phyloP scores from a whole-genome alignment of 129 eudicot species.

The Daucus carota region DH1_v3.0 NC_030385.2:8016501-8017000 shows the following conservation, averaged over 20 bases:
- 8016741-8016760: slow-evolving; percentile 15
- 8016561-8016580: slow-evolving; percentile 1
- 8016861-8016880: slow-evolving; percentile 27
- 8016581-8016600: slow-evolving; percentile 16
- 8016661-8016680: slow-evolving; percentile 26
- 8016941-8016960: slow-evolving; percentile 23
- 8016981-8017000: slow-evolving; percentile 21
- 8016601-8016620: slow-evolving; percentile 28
- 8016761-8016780: slow-evolving; percentile 28
- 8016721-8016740: slow-evolving; percentile 19
- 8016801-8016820: not conserved
- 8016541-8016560: slow-evolving; percentile 16
- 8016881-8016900: slow-evolving; percentile 3
- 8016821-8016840: slow-evolving; percentile 11
- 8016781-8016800: slow-evolving; percentile 7
- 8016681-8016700: slow-evolving; percentile 27
- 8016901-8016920: slow-evolving; percentile 46
- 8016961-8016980: slow-evolving; percentile 35
- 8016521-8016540: slow-evolving; percentile 13
- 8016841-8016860: slow-evolving; percentile 32
- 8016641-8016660: slow-evolving; percentile 37
- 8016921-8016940: slow-evolving; percentile 43
- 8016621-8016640: slow-evolving; percentile 24
- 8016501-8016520: slow-evolving; percentile 22
- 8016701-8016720: slow-evolving; percentile 20